Evolutionary conservation across 2,329 filamentous ascomycete genomes (phyloP).

Genomic region (Nannizzia gypsea): DNA sequence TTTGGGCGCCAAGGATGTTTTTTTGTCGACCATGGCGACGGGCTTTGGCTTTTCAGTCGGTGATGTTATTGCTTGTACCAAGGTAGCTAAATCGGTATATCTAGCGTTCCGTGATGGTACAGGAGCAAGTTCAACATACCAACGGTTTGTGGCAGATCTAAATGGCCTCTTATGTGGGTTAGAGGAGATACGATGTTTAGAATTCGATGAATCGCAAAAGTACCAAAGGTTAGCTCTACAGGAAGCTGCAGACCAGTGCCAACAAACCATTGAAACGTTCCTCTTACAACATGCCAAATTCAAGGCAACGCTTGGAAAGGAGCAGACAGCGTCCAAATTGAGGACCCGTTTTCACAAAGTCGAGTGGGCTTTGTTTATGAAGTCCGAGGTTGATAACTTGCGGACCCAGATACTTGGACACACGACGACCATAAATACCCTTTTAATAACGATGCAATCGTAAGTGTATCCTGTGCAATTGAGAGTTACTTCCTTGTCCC

Average conservation of each 20-base stretch:
- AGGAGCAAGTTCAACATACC: constrained; percentile 1
- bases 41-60: constrained; percentile 10
- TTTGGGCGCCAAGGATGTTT: neutral
- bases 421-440: constrained; percentile 9
- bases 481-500: neutral
- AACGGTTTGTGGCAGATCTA: constrained; percentile 5
- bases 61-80: constrained; percentile 9
- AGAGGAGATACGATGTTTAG: neutral
- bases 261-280: neutral
- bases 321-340: neutral
- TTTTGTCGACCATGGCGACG: constrained; percentile 4
- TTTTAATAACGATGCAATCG: constrained; percentile 8
- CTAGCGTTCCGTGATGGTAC: constrained; percentile 5
- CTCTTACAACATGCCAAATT: constrained; percentile 4
- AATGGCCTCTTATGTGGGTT: neutral
- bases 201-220: constrained; percentile 3
- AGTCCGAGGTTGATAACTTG: constrained; percentile 4
- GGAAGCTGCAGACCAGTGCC: neutral
- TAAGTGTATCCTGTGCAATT: neutral
- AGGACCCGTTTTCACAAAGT: constrained; percentile 7
- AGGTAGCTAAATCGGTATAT: constrained; percentile 3
- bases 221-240: neutral
- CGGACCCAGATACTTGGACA: constrained; percentile 7
- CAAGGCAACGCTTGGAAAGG: neutral
- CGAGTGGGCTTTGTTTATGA: constrained; percentile 10